phyloP scores from a whole-genome alignment of 306 rosid genomes.

The Crotalaria pallida region DNA sequence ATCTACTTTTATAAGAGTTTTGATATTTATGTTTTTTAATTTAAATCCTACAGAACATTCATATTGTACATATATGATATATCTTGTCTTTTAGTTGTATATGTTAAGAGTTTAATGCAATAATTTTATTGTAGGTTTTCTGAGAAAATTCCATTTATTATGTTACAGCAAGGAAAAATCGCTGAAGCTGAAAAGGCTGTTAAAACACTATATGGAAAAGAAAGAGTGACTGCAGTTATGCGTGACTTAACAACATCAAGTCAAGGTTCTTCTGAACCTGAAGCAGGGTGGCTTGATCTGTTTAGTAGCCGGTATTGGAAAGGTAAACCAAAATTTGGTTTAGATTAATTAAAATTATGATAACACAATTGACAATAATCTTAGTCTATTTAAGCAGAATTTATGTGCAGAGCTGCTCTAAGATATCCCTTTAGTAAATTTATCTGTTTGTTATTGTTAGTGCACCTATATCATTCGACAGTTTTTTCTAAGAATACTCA shows the following conservation, averaged over 20 bases:
- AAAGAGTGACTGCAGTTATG: slow-evolving; percentile 70
- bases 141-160: not conserved
- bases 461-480: not conserved
- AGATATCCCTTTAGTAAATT: not conserved
- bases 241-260: slow-evolving; percentile 51
- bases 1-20: not conserved
- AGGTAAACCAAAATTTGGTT: slow-evolving; percentile 40
- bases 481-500: not conserved
- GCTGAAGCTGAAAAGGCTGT: slow-evolving; percentile 76
- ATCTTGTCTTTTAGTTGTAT: not conserved
- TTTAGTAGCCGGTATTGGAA: slow-evolving; percentile 90
- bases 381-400: not conserved
- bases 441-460: not conserved
- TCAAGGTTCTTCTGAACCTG: slow-evolving; percentile 86
- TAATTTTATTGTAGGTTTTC: slow-evolving; percentile 18
- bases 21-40: not conserved
- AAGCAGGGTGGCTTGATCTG: slow-evolving; percentile 96
- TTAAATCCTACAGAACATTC: not conserved
- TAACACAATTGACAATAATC: not conserved
- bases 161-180: slow-evolving; percentile 82
- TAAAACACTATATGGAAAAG: slow-evolving; percentile 69
- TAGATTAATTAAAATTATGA: not conserved
- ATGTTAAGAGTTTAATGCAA: not conserved
- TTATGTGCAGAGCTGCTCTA: not conserved
- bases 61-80: not conserved